Conservation (phyloP, 2,329 filamentous ascomycete species). For the Cercospora citrullina region DNA sequence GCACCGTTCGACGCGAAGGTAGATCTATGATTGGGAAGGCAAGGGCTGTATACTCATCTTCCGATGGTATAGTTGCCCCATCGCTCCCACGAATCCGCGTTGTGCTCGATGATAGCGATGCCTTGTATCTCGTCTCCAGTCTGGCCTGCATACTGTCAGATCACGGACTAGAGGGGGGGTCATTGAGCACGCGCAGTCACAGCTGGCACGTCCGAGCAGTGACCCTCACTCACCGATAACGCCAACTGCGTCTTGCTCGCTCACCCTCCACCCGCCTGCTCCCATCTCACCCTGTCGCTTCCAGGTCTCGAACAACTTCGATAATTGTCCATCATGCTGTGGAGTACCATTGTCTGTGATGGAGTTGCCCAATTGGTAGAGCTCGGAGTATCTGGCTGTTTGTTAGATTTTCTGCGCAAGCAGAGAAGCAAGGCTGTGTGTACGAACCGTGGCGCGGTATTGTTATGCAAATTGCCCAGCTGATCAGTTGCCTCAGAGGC, state of each 20-base stretch:
- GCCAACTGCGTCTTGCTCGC: neutral
- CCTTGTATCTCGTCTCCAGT: neutral
- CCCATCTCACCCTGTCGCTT: neutral
- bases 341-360: neutral
- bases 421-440: neutral
- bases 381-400: neutral
- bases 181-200: neutral
- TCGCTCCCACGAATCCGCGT: neutral
- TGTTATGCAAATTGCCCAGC: neutral
- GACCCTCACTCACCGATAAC: neutral
- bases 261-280: neutral
- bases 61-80: neutral
- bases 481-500: neutral
- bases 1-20: too few species aligned
- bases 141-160: neutral
- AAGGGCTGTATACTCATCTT: neutral
- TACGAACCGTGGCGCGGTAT: neutral
- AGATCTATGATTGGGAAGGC: neutral
- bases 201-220: neutral
- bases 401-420: neutral
- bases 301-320: neutral
- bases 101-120: neutral
- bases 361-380: neutral
- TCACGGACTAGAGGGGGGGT: neutral
- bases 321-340: neutral